A percentile compares a stretch with the other conserved stretches of the same genome.
These are phyloP conservation scores for Cordia subcordata DNA, from an alignment of 257 asterid genomes.

Conservation along the genomic window DNA sequence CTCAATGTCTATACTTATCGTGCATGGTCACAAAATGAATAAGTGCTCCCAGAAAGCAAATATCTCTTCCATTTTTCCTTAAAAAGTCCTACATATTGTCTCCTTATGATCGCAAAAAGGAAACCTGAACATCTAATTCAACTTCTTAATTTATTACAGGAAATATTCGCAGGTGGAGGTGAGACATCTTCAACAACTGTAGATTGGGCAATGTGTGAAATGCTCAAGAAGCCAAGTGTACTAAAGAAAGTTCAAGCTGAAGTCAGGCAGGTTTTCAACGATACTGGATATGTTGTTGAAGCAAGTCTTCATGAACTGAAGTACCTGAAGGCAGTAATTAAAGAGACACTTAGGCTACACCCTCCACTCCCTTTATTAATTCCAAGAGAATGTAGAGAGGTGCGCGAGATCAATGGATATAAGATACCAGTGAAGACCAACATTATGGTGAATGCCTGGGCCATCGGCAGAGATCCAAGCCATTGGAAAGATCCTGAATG, in stretches of 20 bases:
- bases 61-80: too few relatives aligned
- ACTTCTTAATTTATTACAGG: slow-evolving; percentile 1
- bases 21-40: too few relatives aligned
- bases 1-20: too few relatives aligned
- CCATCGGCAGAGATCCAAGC: slow-evolving; percentile 5
- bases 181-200: slow-evolving; percentile 12
- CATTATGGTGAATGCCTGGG: slow-evolving; percentile 7
- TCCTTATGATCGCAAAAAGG: too few relatives aligned
- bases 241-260: slow-evolving; percentile 22
- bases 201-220: slow-evolving; percentile 18
- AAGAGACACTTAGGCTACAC: too few relatives aligned
- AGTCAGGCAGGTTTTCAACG: slow-evolving; percentile 13
- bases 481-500: slow-evolving; percentile 11
- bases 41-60: too few relatives aligned
- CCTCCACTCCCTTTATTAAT: too few relatives aligned
- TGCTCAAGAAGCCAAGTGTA: slow-evolving; percentile 12
- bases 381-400: slow-evolving; percentile 8
- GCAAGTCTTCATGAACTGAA: too few relatives aligned
- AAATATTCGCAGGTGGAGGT: slow-evolving; percentile 14
- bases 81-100: too few relatives aligned
- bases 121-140: too few relatives aligned
- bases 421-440: slow-evolving; percentile 9
- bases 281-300: slow-evolving; percentile 9
- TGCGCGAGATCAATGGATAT: slow-evolving; percentile 17
- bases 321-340: too few relatives aligned